A percentile compares a stretch with the other conserved stretches of the same genome.
Evolutionary conservation across 805 yeast genomes (phyloP).

Genomic region (Myxozyma mucilagina): DNA sequence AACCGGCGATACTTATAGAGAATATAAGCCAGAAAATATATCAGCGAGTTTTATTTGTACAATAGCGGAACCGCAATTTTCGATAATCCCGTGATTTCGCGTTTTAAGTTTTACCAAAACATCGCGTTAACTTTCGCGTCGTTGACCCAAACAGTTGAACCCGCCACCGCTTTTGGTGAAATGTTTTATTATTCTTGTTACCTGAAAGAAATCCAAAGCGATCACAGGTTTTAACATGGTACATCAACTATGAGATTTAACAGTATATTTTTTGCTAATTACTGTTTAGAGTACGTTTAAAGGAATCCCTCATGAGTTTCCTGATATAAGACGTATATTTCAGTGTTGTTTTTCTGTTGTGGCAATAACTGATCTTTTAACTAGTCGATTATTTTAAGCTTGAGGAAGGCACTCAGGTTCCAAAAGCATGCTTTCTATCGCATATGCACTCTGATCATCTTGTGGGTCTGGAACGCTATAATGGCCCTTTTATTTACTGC

Average conservation of each 20-base stretch:
- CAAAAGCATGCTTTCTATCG: slow-evolving; percentile 45
- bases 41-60: too few relatives aligned
- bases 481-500: slow-evolving; percentile 51
- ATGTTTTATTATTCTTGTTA: too few relatives aligned
- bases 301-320: slow-evolving; percentile 52
- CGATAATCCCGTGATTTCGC: slow-evolving; percentile 1
- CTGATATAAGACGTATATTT: slow-evolving; percentile 47
- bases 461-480: slow-evolving; percentile 48
- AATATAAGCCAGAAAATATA: not conserved
- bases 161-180: too few relatives aligned
- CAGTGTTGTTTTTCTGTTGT: not conserved
- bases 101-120: not conserved
- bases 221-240: not conserved
- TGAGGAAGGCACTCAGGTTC: slow-evolving; percentile 24
- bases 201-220: not conserved
- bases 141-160: not conserved
- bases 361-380: not conserved
- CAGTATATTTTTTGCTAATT: not conserved
- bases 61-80: not conserved
- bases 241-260: not conserved
- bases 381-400: slow-evolving; percentile 40
- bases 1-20: too few relatives aligned
- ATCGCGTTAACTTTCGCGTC: not conserved
- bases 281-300: slow-evolving; percentile 40
- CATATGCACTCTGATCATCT: slow-evolving; percentile 61